A percentile compares a stretch with the other conserved stretches of the same genome.
phyloP scores from a whole-genome alignment of 805 yeast species.

The Nakazawaea peltata region DNA sequence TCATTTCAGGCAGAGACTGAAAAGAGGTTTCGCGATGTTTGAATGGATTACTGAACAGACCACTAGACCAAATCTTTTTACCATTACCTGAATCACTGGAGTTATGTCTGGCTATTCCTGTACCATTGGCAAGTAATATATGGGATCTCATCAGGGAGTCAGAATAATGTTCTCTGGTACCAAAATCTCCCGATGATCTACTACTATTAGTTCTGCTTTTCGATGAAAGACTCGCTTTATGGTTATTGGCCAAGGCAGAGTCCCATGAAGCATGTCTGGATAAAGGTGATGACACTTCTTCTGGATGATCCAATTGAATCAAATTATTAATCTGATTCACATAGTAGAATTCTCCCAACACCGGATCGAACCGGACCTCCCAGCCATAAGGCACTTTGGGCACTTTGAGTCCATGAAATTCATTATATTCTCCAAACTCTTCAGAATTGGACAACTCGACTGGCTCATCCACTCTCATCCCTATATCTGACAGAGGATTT shows the following conservation, averaged over 20 bases:
- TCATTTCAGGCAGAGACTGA: too few species aligned
- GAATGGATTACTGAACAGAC: too few species aligned
- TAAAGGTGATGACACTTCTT: constrained; percentile 26
- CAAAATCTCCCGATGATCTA: neutral
- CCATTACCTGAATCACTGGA: too few species aligned
- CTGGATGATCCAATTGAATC: constrained; percentile 36
- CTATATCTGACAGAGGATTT: too few species aligned
- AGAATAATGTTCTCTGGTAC: neutral
- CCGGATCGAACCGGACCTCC: constrained; percentile 29
- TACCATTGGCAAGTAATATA: constrained; percentile 7
- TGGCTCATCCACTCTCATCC: too few species aligned
- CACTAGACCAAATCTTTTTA: too few species aligned
- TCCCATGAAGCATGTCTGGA: constrained; percentile 5
- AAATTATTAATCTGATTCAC: constrained; percentile 25
- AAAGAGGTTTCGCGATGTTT: too few species aligned
- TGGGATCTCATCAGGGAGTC: constrained; percentile 1
- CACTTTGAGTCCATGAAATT: too few species aligned
- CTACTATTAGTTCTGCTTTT: neutral
- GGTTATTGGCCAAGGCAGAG: neutral
- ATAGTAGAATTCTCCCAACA: constrained; percentile 32
- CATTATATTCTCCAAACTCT: too few species aligned
- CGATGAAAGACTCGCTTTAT: neutral
- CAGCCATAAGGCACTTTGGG: constrained; percentile 20
- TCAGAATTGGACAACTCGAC: too few species aligned
- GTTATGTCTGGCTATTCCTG: too few species aligned